A percentile compares a stretch with the other conserved stretches of the same genome.
These are phyloP conservation scores for Ascochyta lentis DNA, from an alignment of 2,329 filamentous ascomycete species.

Conservation along the genomic window DNA sequence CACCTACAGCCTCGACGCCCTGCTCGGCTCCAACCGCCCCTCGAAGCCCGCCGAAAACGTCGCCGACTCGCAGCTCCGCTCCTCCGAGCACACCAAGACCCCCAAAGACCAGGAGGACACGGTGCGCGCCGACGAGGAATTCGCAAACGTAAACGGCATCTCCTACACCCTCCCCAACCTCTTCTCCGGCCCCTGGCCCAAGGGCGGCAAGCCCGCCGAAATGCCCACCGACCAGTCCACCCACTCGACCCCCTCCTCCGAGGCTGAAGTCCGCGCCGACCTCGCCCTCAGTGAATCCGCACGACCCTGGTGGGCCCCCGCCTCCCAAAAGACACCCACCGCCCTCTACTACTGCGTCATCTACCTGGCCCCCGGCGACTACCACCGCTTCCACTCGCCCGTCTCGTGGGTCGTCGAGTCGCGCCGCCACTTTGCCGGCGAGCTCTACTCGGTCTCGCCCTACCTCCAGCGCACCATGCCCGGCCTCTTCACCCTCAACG, in stretches of 20 bases:
- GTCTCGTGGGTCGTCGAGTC: slow-evolving; percentile 94
- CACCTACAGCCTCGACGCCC: slow-evolving; percentile 93
- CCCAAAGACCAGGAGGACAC: slow-evolving; percentile 62
- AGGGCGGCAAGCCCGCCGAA: slow-evolving; percentile 55
- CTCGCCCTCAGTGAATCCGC: slow-evolving; percentile 71
- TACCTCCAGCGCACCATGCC: slow-evolving; percentile 93
- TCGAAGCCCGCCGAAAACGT: slow-evolving; percentile 53
- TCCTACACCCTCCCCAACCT: slow-evolving; percentile 90
- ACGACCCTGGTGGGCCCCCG: slow-evolving; percentile 60
- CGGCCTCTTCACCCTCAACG: slow-evolving; percentile 94
- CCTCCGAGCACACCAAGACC: slow-evolving; percentile 40
- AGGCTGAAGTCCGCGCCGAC: slow-evolving; percentile 83
- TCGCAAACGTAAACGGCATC: slow-evolving; percentile 92
- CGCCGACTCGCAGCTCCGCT: slow-evolving; percentile 27
- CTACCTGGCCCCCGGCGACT: slow-evolving; percentile 96
- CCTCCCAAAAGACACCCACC: slow-evolving; percentile 57
- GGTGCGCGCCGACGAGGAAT: slow-evolving; percentile 85
- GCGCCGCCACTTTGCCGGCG: slow-evolving; percentile 95
- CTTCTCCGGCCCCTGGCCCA: slow-evolving; percentile 70
- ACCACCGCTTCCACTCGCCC: slow-evolving; percentile 97
- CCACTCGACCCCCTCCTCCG: slow-evolving; percentile 70
- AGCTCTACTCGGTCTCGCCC: slow-evolving; percentile 92
- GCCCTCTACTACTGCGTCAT: slow-evolving; percentile 92
- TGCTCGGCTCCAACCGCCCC: slow-evolving; percentile 67
- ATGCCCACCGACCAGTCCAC: slow-evolving; percentile 76